Percentiles rank a stretch among this genome's conserved stretches.
phyloP scores from a whole-genome alignment of 2,329 filamentous ascomycete species.

The Shiraia bambusicola region DNA sequence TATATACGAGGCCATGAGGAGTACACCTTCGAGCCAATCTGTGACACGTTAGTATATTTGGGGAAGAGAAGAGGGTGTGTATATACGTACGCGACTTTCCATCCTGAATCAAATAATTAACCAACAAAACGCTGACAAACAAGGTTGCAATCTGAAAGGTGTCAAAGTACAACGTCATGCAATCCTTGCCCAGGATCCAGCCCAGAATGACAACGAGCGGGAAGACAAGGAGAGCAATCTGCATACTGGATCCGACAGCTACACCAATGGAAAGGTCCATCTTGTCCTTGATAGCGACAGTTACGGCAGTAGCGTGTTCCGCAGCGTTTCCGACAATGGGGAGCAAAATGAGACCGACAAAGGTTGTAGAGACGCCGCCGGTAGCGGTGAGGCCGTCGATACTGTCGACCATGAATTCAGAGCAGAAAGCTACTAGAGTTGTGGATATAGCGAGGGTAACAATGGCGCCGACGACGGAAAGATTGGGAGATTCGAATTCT shows the following conservation, averaged over 20 bases:
- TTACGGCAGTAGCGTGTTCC: slow-evolving; percentile 65
- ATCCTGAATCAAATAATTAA: slow-evolving; percentile 65
- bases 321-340: slow-evolving; percentile 68
- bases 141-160: slow-evolving; percentile 77
- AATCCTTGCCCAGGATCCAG: slow-evolving; percentile 60
- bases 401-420: slow-evolving; percentile 64
- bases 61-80: too few species aligned
- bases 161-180: slow-evolving; percentile 80
- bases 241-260: slow-evolving; percentile 65
- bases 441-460: slow-evolving; percentile 71
- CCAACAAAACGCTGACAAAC: slow-evolving; percentile 58
- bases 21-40: slow-evolving; percentile 62
- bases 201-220: slow-evolving; percentile 62
- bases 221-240: slow-evolving; percentile 64
- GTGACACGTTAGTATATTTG: slow-evolving; percentile 18
- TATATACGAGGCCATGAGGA: slow-evolving; percentile 61
- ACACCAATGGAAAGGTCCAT: slow-evolving; percentile 69
- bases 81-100: slow-evolving; percentile 52
- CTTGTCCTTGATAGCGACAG: slow-evolving; percentile 65
- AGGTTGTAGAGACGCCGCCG: slow-evolving; percentile 57
- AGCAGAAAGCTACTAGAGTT: slow-evolving; percentile 76
- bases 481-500: slow-evolving; percentile 73
- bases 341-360: slow-evolving; percentile 64
- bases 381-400: slow-evolving; percentile 57
- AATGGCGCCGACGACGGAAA: slow-evolving; percentile 72